Base-by-base conservation (phyloP, 768 basidiomycete species). In the Scleroderma bovista region DNA sequence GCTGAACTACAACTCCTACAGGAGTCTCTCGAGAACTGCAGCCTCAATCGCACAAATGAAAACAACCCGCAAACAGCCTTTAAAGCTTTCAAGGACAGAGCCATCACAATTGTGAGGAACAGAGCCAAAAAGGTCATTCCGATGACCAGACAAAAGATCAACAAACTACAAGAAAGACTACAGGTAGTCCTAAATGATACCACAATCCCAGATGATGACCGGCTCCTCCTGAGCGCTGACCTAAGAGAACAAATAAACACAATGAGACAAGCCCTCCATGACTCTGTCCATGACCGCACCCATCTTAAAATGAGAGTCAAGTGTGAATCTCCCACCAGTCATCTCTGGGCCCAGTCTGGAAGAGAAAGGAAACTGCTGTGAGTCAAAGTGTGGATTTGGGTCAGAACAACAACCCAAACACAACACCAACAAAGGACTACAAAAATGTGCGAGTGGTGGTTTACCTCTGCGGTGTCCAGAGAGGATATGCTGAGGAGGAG, bases 301-400 rank as follows among this genome's bases (percentile, higher is more conserved):
- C 7, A n/a, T 1, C 26, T 31, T 11, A 22, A 24, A 20, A 2
- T 41, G 16, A 15, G 44, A 6, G 24, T 51, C 44, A 50, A 54
- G 19, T 36, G 48, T 0, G 41, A 57, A 12, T n/a, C 13, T 1
- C 45, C 17, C n/a, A 44, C 61, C 0, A 56, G 39, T 1, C 61
- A 58, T 22, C 62, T 57, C 50, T 65, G 63, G 62, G 37, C 54
- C 0, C 20, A 45, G 2, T 7, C 52, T 0, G 53, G 59, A 16
- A 57, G 50, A 17, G 32, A 37, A 0, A 29, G 29, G 0, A 24
- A 47, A 12, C 62, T 60, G 0, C n/a, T n/a, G n/a, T n/a, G n/a
- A n/a, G n/a, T n/a, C n/a, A n/a, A n/a, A n/a, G n/a, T n/a, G n/a
- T n/a, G n/a, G n/a, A n/a, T n/a, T n/a, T n/a, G n/a, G n/a, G n/a